These are phyloP conservation scores for Creolimax fragrantissima DNA, from an alignment of 78 protist genomes.

Conservation along the genomic window DNA sequence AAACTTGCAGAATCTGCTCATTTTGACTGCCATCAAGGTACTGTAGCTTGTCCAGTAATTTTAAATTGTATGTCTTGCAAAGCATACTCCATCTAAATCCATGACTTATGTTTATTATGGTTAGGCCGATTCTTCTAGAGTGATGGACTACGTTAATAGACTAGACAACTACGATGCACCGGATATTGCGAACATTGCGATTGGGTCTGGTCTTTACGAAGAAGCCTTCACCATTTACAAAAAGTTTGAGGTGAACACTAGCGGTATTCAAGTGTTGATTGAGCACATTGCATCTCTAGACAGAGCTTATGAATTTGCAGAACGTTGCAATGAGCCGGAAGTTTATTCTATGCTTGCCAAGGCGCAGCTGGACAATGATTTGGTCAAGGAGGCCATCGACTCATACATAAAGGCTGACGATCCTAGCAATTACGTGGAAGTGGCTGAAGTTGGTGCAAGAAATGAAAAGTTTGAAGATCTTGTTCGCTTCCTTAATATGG, in stretches of 20 bases:
- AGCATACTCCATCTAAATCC: too few relatives aligned
- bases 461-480: constrained; percentile 56
- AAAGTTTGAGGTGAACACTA: constrained; percentile 76
- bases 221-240: constrained; percentile 97
- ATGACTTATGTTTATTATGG: too few relatives aligned
- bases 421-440: constrained; percentile 42
- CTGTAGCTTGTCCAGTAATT: too few relatives aligned
- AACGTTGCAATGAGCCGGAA: constrained; percentile 68
- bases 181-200: constrained; percentile 90
- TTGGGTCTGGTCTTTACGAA: constrained; percentile 78
- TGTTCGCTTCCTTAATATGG: constrained; percentile 84
- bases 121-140: constrained; percentile 82
- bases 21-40: constrained; percentile 97
- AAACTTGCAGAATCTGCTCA: constrained; percentile 95
- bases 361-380: constrained; percentile 78
- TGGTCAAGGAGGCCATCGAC: constrained; percentile 64
- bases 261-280: constrained; percentile 89
- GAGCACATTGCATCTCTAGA: constrained; percentile 64
- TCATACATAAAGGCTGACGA: constrained; percentile 81
- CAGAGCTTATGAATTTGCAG: constrained; percentile 95
- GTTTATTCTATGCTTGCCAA: constrained; percentile 85
- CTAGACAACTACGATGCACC: constrained; percentile 94
- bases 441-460: constrained; percentile 54
- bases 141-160: constrained; percentile 90
- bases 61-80: too few relatives aligned